phyloP scores from a whole-genome alignment of 768 basidiomycete genomes.

The Amanita brunnescens region DNA sequence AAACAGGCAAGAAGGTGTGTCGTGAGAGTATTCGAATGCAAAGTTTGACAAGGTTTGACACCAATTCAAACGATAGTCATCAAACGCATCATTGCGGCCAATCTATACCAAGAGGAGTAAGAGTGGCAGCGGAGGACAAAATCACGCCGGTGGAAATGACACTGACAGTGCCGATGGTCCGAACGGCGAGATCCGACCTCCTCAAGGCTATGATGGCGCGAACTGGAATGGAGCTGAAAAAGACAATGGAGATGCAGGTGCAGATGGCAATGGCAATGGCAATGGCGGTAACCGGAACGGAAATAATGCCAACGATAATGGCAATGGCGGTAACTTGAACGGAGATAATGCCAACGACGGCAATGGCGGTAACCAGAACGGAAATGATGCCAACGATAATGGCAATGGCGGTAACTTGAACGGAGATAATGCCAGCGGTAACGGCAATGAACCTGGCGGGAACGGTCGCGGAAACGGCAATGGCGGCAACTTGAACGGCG shows the following conservation, averaged over 20 bases:
- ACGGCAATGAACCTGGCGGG: neutral
- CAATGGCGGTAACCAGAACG: neutral
- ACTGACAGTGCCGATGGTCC: neutral
- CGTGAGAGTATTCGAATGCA: neutral
- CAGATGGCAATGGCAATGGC: neutral
- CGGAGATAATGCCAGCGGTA: neutral
- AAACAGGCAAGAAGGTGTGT: neutral
- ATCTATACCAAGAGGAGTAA: neutral
- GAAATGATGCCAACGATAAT: neutral
- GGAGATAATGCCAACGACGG: neutral
- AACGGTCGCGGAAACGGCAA: neutral
- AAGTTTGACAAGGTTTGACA: neutral
- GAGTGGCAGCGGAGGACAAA: neutral
- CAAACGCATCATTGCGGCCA: neutral
- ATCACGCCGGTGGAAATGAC: neutral
- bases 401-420: neutral
- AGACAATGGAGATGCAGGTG: neutral
- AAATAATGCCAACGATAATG: neutral
- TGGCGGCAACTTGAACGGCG: neutral
- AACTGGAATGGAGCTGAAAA: neutral
- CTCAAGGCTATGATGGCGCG: neutral
- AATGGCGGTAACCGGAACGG: conserved; percentile 1
- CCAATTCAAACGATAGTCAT: neutral
- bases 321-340: neutral
- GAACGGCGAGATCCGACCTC: neutral